Conservation (phyloP, 2,329 filamentous ascomycete genomes). For the Amphichorda felina region DNA sequence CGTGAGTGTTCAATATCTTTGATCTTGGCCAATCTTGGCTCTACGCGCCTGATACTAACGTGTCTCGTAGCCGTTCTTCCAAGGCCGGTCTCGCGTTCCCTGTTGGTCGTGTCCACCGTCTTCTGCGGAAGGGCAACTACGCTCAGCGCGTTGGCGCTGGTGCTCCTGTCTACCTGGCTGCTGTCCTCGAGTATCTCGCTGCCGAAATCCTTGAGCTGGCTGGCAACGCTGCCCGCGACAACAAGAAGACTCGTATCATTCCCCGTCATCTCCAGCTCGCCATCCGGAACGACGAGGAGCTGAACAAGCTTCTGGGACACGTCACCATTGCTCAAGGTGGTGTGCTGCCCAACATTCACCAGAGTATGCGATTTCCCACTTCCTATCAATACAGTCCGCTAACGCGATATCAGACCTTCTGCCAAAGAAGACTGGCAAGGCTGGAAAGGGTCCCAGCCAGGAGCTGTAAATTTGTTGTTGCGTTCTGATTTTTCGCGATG, state of each 20-base stretch:
- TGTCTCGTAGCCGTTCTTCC: slow-evolving; percentile 68
- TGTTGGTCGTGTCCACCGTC: slow-evolving; percentile 98
- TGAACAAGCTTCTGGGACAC: slow-evolving; percentile 97
- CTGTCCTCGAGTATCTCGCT: slow-evolving; percentile 95
- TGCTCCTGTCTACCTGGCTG: slow-evolving; percentile 93
- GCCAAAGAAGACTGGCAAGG: slow-evolving; percentile 98
- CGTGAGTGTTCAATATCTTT: slow-evolving; percentile 65
- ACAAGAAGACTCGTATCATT: slow-evolving; percentile 99
- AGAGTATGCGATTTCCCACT: slow-evolving; percentile 53
- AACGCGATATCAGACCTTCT: slow-evolving; percentile 63
- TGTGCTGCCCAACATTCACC: slow-evolving; percentile 95
- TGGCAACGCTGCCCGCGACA: slow-evolving; percentile 96
- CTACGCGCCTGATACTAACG: neutral
- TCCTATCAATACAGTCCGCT: slow-evolving; percentile 14
- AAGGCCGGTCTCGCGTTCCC: slow-evolving; percentile 99
- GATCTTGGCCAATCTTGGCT: neutral
- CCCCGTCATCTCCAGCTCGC: slow-evolving; percentile 97
- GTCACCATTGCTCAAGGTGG: slow-evolving; percentile 96
- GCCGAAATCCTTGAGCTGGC: slow-evolving; percentile 98
- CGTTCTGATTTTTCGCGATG: slow-evolving; percentile 42
- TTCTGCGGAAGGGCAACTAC: slow-evolving; percentile 98
- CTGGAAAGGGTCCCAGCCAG: slow-evolving; percentile 83
- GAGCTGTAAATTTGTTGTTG: slow-evolving; percentile 61
- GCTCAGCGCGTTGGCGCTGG: slow-evolving; percentile 98
- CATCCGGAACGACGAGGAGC: slow-evolving; percentile 98